Percentiles rank a stretch among this genome's conserved stretches.
Conservation (phyloP, 192 early-diverging fungal genomes). For the Helicostylum pulchrum region DNA sequence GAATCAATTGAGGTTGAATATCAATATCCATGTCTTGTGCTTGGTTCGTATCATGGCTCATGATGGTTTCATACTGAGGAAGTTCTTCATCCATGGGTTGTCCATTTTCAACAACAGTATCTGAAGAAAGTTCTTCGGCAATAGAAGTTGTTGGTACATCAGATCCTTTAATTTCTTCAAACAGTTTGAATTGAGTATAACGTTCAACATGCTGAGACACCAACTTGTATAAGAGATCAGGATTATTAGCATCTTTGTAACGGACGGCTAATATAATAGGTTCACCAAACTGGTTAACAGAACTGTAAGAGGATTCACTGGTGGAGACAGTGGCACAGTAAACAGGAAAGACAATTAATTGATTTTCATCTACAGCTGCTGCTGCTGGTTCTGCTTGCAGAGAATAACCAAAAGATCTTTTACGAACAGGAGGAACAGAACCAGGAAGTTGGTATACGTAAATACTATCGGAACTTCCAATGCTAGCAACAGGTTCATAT, state of each 20-base stretch:
- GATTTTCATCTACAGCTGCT: not conserved
- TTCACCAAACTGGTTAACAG: constrained; percentile 31
- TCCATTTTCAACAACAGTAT: not conserved
- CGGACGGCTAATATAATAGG: constrained; percentile 45
- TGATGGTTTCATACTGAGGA: not conserved
- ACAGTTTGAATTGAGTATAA: constrained; percentile 41
- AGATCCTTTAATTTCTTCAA: constrained; percentile 23
- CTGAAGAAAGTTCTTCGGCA: not conserved
- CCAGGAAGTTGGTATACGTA: constrained; percentile 36
- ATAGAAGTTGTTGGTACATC: not conserved
- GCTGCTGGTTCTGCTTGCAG: not conserved
- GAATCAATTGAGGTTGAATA: constrained; percentile 11
- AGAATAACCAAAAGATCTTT: not conserved
- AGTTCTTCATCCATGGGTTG: not conserved
- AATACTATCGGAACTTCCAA: constrained; percentile 33
- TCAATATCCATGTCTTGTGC: constrained; percentile 1
- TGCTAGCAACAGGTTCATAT: constrained; percentile 42
- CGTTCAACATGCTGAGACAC: constrained; percentile 40
- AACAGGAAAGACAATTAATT: constrained; percentile 27
- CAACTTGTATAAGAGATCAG: constrained; percentile 35
- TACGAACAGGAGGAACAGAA: constrained; percentile 15
- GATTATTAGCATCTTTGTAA: constrained; percentile 35
- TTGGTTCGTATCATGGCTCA: not conserved
- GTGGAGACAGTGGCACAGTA: constrained; percentile 33
- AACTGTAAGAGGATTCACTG: constrained; percentile 24